A percentile compares a stretch with the other conserved stretches of the same genome.
Evolutionary conservation across 257 asterid genomes (phyloP).

Genomic region (Eucommia ulmoides): DNA sequence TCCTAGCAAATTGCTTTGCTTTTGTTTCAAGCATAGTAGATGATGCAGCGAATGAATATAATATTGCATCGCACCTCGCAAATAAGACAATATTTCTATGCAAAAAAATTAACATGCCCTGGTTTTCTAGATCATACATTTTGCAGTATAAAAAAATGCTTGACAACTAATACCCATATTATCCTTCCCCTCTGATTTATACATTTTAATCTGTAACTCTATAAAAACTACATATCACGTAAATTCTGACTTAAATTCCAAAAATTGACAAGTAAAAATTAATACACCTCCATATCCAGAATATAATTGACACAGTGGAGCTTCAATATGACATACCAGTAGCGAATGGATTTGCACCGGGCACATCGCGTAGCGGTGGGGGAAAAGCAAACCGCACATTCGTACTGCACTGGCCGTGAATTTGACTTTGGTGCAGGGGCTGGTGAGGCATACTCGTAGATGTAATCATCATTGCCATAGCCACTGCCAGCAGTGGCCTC

Average conservation of each 20-base stretch:
- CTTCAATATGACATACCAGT: constrained; percentile 45
- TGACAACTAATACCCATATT: too few species aligned
- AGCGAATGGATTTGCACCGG: constrained; percentile 65
- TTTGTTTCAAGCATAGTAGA: too few species aligned
- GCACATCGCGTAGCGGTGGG: constrained; percentile 63
- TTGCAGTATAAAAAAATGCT: neutral
- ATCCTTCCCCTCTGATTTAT: too few species aligned
- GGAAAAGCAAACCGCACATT: constrained; percentile 55
- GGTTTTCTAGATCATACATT: too few species aligned
- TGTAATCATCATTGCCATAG: constrained; percentile 11
- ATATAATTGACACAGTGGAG: neutral
- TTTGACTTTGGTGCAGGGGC: constrained; percentile 11
- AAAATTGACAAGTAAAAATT: neutral
- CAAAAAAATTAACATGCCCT: too few species aligned
- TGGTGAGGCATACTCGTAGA: constrained; percentile 7
- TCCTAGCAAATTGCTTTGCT: too few species aligned
- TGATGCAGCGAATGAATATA: too few species aligned
- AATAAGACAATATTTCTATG: too few species aligned
- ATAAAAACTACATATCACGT: too few species aligned
- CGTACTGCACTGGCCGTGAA: constrained; percentile 31
- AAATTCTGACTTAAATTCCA: neutral
- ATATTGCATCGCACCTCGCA: too few species aligned
- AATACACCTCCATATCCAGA: neutral
- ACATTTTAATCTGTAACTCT: too few species aligned
- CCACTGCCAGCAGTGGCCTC: constrained; percentile 24